Evolutionary conservation across 1,284 basidiomycete species (phyloP).

Genomic region (Naganishia albida): DNA sequence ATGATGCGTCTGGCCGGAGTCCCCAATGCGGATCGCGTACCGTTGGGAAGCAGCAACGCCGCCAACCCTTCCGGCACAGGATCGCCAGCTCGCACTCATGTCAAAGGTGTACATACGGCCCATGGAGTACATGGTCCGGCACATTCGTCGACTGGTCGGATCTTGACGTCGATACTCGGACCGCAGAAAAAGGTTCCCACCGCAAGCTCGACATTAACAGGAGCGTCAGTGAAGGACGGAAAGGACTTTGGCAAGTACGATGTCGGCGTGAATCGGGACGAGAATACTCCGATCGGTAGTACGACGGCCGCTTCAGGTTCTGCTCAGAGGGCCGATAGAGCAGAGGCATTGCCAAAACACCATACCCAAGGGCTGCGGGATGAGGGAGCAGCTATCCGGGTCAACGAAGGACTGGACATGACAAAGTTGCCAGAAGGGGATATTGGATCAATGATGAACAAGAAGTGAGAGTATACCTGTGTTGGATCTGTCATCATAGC

Average conservation of each 20-base stretch:
- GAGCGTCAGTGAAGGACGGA: conserved; percentile 42
- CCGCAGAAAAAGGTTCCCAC: conserved; percentile 32
- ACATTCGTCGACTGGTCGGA: conserved; percentile 47
- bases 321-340: conserved; percentile 63
- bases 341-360: conserved; percentile 8
- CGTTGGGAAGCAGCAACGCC: conserved; percentile 17
- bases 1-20: conserved; percentile 49
- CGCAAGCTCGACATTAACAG: not conserved
- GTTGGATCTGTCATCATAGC: not conserved
- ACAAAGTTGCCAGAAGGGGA: conserved; percentile 17
- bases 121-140: conserved; percentile 52
- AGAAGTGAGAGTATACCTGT: conserved; percentile 10
- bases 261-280: conserved; percentile 76
- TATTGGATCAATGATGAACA: conserved; percentile 28
- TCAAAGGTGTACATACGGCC: conserved; percentile 43
- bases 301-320: conserved; percentile 56
- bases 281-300: conserved; percentile 55
- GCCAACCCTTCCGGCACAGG: conserved; percentile 16
- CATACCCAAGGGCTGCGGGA: conserved; percentile 14
- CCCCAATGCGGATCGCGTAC: conserved; percentile 39
- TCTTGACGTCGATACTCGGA: conserved; percentile 38
- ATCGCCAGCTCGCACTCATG: conserved; percentile 16
- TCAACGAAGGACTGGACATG: conserved; percentile 23
- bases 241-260: conserved; percentile 79
- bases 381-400: conserved; percentile 27